Evolutionary conservation across 768 basidiomycete genomes (phyloP), one percentile per base, ranked within the genome.

Genomic region (Mrakia hoshinonis): DNA sequence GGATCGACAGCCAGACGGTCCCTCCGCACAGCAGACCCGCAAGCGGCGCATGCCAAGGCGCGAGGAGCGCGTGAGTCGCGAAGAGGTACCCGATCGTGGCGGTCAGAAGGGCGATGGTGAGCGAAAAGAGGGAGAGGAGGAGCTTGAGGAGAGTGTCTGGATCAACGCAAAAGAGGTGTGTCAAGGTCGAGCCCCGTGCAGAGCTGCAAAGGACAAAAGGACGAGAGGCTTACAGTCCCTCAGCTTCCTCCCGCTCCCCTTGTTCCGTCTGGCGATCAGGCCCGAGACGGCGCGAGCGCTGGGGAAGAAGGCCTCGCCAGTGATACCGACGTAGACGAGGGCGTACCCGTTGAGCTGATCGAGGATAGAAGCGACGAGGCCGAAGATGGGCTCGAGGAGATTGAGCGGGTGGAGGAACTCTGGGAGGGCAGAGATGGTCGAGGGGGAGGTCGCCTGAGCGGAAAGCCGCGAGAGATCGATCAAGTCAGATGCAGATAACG

Each of bases 41-140:
- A 15, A 87, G 83, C 10, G 92, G 82, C 0, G 91, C 90, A 75
- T 89, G 84, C 26, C 52, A 46, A 0, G 91, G 90, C 31, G 87
- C 85, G 22, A 79, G 77, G 26, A 92, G 80, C 0, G 89, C 87
- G 79, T 91, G 90, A 2, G 91, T 89, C n/a, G 92, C 89, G 75
- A 94, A 90, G 24, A 97, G 79, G 78, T 95, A 96, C 5, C 91
- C 89, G 47, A 85, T 81, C 36, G 94, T 81, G 18, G 91, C 87
- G 74, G 91, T 89, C 6, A 91, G 89, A 74, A 93, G 84, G 0
- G 90, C 89, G 72, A 92, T 81, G 0, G 88, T 89, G 63, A 91
- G 81, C 22, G 92, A 89, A 15, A 89, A 85, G 36, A 85, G 79
- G 18, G 82, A 79, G 20, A 83, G 76, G 3, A 84, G 79, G n/a